Evolutionary conservation across 148 eudicot genomes (phyloP).

Genomic region (Chenopodium berlandieri): DNA sequence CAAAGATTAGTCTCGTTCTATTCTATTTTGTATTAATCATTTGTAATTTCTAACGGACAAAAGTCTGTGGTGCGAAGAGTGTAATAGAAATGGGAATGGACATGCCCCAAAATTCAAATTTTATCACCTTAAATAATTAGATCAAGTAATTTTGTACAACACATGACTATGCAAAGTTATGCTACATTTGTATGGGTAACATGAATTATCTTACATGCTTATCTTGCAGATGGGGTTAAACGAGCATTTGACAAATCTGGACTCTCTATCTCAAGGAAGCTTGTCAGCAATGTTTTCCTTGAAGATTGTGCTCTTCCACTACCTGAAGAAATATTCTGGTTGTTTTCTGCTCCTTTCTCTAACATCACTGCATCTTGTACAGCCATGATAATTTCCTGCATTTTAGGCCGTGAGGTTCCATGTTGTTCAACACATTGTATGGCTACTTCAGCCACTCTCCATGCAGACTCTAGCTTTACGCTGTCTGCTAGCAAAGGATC

Average conservation of each 20-base stretch:
- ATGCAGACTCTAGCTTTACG: conserved; percentile 73
- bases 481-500: conserved; percentile 61
- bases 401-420: conserved; percentile 67
- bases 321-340: conserved; percentile 42
- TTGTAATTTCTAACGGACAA: neutral
- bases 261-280: conserved; percentile 86
- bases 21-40: no score
- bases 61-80: neutral
- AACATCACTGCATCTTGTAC: conserved; percentile 89
- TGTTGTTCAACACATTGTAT: conserved; percentile 79
- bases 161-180: neutral
- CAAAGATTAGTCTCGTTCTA: no score
- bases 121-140: neutral
- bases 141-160: neutral
- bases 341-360: conserved; percentile 59
- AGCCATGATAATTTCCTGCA: conserved; percentile 86
- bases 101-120: neutral
- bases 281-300: conserved; percentile 78
- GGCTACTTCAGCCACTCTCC: conserved; percentile 94
- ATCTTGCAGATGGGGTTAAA: conserved; percentile 74
- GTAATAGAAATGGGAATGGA: neutral
- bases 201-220: conserved; percentile 10
- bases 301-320: conserved; percentile 60
- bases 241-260: conserved; percentile 67
- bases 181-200: conserved; percentile 8